Evolutionary conservation across 2,329 filamentous ascomycete genomes (phyloP).

Genomic region (Alternaria ethzedia): DNA sequence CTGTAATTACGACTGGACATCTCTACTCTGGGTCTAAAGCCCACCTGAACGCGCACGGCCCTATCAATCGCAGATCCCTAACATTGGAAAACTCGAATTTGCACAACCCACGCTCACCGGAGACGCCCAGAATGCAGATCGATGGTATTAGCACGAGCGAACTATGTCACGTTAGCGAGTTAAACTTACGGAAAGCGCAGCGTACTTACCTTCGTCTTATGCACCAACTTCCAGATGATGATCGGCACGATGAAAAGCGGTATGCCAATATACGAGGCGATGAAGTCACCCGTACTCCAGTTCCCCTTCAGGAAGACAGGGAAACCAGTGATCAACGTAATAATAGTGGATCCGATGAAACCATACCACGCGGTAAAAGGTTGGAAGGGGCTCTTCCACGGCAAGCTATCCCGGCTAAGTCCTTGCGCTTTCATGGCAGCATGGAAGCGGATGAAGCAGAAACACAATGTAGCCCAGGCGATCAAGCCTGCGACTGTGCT

Average conservation of each 20-base stretch:
- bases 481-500: constrained; percentile 69
- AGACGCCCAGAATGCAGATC: not conserved
- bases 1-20: too few relatives aligned
- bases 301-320: constrained; percentile 71
- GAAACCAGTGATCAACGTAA: constrained; percentile 77
- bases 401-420: constrained; percentile 62
- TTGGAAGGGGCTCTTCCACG: constrained; percentile 71
- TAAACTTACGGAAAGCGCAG: fast-evolving
- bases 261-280: constrained; percentile 62
- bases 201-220: constrained; percentile 3
- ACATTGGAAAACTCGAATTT: fast-evolving
- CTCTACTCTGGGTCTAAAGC: too few relatives aligned
- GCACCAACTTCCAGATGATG: constrained; percentile 22
- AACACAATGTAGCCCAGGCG: constrained; percentile 57
- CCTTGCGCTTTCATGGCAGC: constrained; percentile 70
- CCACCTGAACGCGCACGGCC: not conserved
- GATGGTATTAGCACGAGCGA: not conserved
- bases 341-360: constrained; percentile 64
- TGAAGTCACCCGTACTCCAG: constrained; percentile 58
- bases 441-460: constrained; percentile 73
- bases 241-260: constrained; percentile 32
- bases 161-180: not conserved
- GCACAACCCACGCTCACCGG: not conserved
- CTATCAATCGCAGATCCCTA: too few relatives aligned
- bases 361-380: constrained; percentile 72